These are phyloP conservation scores for peach (Prunus persica) DNA, from an alignment of 306 rosid genomes.

Conservation along the genomic window DNA sequence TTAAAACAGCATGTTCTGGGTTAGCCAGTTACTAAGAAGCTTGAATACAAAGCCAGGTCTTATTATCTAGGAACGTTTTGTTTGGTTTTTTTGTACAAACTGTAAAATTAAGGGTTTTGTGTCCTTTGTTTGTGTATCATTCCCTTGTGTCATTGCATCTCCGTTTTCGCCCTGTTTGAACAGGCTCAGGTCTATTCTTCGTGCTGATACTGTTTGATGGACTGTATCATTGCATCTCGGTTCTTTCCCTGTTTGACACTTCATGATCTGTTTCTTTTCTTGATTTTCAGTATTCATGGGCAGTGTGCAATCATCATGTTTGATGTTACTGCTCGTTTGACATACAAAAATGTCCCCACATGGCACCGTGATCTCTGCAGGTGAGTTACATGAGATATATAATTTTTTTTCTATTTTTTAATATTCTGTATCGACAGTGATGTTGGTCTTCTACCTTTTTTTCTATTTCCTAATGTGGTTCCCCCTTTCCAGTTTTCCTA, in stretches of 20 bases:
- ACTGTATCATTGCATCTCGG: background rate
- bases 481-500: background rate
- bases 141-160: background rate
- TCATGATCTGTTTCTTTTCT: background rate
- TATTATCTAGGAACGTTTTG: background rate
- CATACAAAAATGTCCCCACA: slow-evolving; percentile 79
- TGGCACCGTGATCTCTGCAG: slow-evolving; percentile 84
- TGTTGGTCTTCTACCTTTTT: background rate
- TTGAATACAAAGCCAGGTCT: background rate
- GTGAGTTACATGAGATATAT: slow-evolving; percentile 4
- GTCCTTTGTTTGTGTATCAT: background rate
- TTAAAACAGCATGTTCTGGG: background rate
- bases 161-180: no score
- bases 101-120: background rate
- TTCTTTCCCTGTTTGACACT: no score
- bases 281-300: slow-evolving; percentile 61
- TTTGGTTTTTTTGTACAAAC: background rate
- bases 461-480: background rate
- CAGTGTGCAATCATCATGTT: slow-evolving; percentile 83
- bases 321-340: slow-evolving; percentile 69
- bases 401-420: no score
- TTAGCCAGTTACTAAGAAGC: background rate
- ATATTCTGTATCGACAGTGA: background rate
- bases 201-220: no score
- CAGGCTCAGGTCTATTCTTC: no score